phyloP scores from a whole-genome alignment of 441 rosid genomes.

The Daphne laureola region DNA sequence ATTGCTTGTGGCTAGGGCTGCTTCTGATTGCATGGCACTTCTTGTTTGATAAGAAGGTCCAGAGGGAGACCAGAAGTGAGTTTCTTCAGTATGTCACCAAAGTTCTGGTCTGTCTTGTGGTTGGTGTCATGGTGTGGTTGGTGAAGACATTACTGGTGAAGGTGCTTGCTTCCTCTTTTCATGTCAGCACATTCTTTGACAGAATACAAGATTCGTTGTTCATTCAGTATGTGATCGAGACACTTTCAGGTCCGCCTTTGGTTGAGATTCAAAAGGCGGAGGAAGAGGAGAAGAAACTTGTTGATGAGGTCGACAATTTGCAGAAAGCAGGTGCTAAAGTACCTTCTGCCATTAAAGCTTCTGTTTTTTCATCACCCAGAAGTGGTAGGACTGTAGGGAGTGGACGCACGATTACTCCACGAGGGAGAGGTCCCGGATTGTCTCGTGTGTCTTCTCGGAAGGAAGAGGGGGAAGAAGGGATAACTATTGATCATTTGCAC shows the following conservation, averaged over 20 bases:
- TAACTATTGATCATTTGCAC: slow-evolving; percentile 48
- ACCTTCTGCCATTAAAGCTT: slow-evolving; percentile 31
- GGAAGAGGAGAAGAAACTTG: slow-evolving; percentile 44
- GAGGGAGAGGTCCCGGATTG: slow-evolving; percentile 31
- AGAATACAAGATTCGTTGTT: slow-evolving; percentile 55
- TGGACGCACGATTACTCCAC: slow-evolving; percentile 47
- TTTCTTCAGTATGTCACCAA: slow-evolving; percentile 35
- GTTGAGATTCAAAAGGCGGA: slow-evolving; percentile 36
- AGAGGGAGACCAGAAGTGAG: slow-evolving; percentile 27
- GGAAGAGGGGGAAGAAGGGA: slow-evolving; percentile 26
- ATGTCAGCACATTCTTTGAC: slow-evolving; percentile 56
- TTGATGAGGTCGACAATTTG: slow-evolving; percentile 34
- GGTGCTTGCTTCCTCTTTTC: slow-evolving; percentile 58
- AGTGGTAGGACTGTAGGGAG: slow-evolving; percentile 33
- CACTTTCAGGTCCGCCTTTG: slow-evolving; percentile 47
- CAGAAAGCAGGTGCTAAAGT: slow-evolving; percentile 45
- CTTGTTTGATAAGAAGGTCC: slow-evolving; percentile 42
- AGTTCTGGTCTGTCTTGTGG: slow-evolving; percentile 39
- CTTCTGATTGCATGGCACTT: slow-evolving; percentile 51
- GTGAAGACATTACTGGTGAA: slow-evolving; percentile 53
- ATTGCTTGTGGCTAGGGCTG: slow-evolving; percentile 57
- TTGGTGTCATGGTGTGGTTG: slow-evolving; percentile 48
- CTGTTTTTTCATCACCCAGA: slow-evolving; percentile 25
- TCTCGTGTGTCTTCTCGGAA: slow-evolving; percentile 31
- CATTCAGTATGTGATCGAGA: slow-evolving; percentile 46